phyloP scores from a whole-genome alignment of 164 flowering plant species.

The Cinnamomum chago region DNA sequence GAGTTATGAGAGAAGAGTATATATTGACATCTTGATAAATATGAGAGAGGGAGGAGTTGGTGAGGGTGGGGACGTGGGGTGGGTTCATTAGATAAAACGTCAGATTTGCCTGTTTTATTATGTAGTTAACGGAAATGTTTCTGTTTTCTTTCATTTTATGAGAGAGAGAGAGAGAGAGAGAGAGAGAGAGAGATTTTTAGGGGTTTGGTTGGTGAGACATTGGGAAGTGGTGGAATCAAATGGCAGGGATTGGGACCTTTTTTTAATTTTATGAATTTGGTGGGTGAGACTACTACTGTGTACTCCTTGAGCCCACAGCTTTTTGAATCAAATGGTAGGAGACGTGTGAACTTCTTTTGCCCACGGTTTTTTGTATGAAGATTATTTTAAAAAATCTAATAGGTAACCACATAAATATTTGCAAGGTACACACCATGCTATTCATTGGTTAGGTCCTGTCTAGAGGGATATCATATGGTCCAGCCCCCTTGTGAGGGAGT shows the following conservation, averaged over 20 bases:
- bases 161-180: background rate
- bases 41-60: slow-evolving; percentile 5
- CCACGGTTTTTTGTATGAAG: background rate
- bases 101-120: background rate
- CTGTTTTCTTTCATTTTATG: background rate
- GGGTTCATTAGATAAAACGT: background rate
- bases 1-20: background rate
- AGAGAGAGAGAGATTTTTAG: background rate
- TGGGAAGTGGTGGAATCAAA: no score
- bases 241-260: background rate
- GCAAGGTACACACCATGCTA: no score
- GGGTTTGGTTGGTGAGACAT: no score
- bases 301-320: no score
- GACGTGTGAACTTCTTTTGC: background rate
- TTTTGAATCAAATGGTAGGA: background rate
- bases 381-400: no score
- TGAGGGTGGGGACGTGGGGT: background rate
- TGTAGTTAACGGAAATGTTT: no score
- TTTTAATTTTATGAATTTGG: background rate
- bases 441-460: no score
- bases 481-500: no score
- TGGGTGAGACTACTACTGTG: background rate
- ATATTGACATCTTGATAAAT: background rate
- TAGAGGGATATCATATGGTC: no score
- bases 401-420: no score